phyloP scores from a whole-genome alignment of 345 rosid species.

The Combretum micranthum region DNA sequence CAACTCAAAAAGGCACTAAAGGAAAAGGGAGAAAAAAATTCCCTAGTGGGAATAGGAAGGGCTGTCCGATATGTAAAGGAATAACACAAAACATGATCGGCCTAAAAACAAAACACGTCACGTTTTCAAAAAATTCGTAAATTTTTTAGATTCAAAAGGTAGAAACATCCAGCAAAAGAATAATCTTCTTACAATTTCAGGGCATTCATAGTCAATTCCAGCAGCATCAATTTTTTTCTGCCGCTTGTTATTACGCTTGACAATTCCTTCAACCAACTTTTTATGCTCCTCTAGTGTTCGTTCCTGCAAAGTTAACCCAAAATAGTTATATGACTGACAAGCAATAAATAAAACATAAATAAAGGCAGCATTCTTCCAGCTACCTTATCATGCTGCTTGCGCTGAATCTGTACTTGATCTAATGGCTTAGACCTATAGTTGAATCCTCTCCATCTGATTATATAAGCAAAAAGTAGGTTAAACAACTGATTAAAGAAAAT shows the following conservation, averaged over 20 bases:
- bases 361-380: neutral
- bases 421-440: conserved; percentile 46
- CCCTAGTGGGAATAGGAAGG: too few species aligned
- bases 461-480: neutral
- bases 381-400: conserved; percentile 67
- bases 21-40: too few species aligned
- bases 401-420: conserved; percentile 56
- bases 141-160: too few species aligned
- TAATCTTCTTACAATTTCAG: conserved; percentile 67
- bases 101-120: too few species aligned
- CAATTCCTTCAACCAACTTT: conserved; percentile 58
- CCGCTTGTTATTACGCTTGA: conserved; percentile 57
- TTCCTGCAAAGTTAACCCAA: conserved; percentile 38
- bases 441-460: conserved; percentile 76
- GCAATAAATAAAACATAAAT: neutral
- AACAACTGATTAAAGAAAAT: neutral
- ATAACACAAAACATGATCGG: too few species aligned
- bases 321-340: neutral
- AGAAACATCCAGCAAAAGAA: neutral
- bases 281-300: conserved; percentile 80
- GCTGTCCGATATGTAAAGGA: too few species aligned
- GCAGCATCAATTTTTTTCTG: conserved; percentile 67
- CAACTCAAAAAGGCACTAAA: too few species aligned
- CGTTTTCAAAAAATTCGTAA: too few species aligned
- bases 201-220: conserved; percentile 82